phyloP scores from a whole-genome alignment of 257 asterid species.

The Leonotis leonurus region DNA sequence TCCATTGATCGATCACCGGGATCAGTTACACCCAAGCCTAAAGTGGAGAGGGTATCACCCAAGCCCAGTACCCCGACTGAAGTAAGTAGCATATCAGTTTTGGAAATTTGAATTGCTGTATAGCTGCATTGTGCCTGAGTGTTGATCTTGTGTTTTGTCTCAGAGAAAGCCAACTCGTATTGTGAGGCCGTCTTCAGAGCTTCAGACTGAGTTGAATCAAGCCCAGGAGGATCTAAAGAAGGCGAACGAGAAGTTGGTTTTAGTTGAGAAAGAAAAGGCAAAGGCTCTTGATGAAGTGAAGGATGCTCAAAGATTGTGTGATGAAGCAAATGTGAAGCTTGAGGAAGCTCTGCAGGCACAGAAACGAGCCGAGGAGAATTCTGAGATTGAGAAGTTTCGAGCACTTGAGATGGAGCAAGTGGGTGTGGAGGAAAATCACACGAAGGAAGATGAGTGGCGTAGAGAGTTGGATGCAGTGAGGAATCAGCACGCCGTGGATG shows the following conservation, averaged over 20 bases:
- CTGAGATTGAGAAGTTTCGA: slow-evolving; percentile 82
- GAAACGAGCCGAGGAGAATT: slow-evolving; percentile 69
- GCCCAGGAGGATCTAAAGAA: slow-evolving; percentile 74
- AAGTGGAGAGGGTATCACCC: slow-evolving; percentile 36
- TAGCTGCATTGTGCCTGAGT: slow-evolving; percentile 4
- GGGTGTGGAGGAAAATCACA: slow-evolving; percentile 62
- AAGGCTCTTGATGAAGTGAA: slow-evolving; percentile 62
- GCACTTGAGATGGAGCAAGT: slow-evolving; percentile 47
- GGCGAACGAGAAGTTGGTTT: slow-evolving; percentile 56
- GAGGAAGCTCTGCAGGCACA: slow-evolving; percentile 67
- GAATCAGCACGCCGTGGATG: slow-evolving; percentile 65
- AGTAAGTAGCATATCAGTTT: slow-evolving; percentile 32
- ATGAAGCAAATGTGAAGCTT: slow-evolving; percentile 74
- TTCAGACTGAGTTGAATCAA: slow-evolving; percentile 48
- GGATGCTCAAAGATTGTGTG: slow-evolving; percentile 51
- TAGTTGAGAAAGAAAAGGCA: slow-evolving; percentile 64
- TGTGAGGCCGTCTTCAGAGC: slow-evolving; percentile 45
- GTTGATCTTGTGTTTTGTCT: neutral
- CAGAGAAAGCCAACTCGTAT: slow-evolving; percentile 60
- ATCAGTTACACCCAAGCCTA: slow-evolving; percentile 45
- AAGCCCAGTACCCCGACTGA: slow-evolving; percentile 47
- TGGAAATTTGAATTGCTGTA: neutral
- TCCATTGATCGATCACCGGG: slow-evolving; percentile 47
- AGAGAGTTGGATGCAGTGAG: slow-evolving; percentile 69
- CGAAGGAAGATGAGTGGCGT: slow-evolving; percentile 72